These are phyloP conservation scores for Mentha longifolia DNA, from an alignment of 257 asterid genomes.

Conservation along the genomic window DNA sequence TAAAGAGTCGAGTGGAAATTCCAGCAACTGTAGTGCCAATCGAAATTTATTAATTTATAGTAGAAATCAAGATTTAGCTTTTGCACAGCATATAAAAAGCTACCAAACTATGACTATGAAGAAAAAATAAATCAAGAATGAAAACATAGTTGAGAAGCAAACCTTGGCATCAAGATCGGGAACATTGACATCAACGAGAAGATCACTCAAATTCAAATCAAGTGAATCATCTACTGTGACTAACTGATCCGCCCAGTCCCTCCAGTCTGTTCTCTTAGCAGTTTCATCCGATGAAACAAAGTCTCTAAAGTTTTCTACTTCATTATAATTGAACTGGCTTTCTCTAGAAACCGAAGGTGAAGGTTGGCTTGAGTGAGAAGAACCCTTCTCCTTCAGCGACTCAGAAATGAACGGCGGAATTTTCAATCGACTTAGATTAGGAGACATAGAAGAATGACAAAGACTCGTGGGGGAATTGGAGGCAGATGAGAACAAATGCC, in stretches of 20 bases:
- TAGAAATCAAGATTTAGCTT: not conserved
- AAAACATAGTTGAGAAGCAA: slow-evolving; percentile 30
- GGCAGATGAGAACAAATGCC: slow-evolving; percentile 53
- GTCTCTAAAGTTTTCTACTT: slow-evolving; percentile 44
- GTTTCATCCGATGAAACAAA: slow-evolving; percentile 46
- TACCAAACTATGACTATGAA: not conserved
- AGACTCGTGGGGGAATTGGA: slow-evolving; percentile 41
- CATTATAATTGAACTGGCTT: slow-evolving; percentile 42
- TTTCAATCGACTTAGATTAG: slow-evolving; percentile 35
- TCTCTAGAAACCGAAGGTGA: slow-evolving; percentile 39
- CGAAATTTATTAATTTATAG: not conserved
- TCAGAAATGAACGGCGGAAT: slow-evolving; percentile 46
- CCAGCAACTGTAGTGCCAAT: slow-evolving; percentile 50
- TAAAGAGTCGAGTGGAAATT: slow-evolving; percentile 41
- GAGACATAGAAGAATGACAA: slow-evolving; percentile 40
- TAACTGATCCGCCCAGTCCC: slow-evolving; percentile 73
- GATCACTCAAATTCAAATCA: slow-evolving; percentile 65
- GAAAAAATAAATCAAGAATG: not conserved
- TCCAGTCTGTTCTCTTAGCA: slow-evolving; percentile 60
- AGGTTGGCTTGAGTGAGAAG: slow-evolving; percentile 36
- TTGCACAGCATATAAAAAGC: not conserved
- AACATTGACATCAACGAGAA: slow-evolving; percentile 63
- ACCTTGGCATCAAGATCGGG: slow-evolving; percentile 77
- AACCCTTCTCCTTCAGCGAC: slow-evolving; percentile 38
- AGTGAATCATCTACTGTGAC: slow-evolving; percentile 57